These are phyloP conservation scores for Saccharomyces jurei DNA, from an alignment of 805 yeast species.

Conservation along the genomic window DNA sequence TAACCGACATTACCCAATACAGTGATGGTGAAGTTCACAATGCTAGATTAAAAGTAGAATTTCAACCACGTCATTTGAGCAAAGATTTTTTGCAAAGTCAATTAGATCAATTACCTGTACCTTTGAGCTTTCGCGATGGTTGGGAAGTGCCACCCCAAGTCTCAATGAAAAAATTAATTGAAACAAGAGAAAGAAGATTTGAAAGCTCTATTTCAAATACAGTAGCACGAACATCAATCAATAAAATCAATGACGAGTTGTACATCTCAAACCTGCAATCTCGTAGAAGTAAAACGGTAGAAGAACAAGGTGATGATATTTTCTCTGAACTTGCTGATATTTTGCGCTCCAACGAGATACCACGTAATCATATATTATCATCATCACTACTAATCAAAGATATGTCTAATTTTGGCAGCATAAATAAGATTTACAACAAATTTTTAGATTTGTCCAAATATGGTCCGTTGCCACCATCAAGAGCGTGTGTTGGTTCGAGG, in stretches of 20 bases:
- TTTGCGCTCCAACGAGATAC: slow-evolving; percentile 27
- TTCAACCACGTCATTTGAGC: slow-evolving; percentile 33
- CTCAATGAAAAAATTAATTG: neutral
- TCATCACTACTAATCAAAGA: slow-evolving; percentile 52
- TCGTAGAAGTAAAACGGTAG: slow-evolving; percentile 19
- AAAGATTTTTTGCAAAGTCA: slow-evolving; percentile 13
- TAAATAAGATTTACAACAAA: slow-evolving; percentile 53
- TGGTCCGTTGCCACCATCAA: slow-evolving; percentile 72
- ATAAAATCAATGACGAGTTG: slow-evolving; percentile 25
- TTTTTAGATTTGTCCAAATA: slow-evolving; percentile 36
- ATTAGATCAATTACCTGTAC: slow-evolving; percentile 34
- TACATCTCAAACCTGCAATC: slow-evolving; percentile 41
- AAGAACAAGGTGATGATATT: slow-evolving; percentile 42
- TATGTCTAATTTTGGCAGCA: slow-evolving; percentile 54
- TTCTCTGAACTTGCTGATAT: slow-evolving; percentile 37
- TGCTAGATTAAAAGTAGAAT: slow-evolving; percentile 46
- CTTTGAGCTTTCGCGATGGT: slow-evolving; percentile 13
- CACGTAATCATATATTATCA: slow-evolving; percentile 45
- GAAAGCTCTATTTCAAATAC: neutral
- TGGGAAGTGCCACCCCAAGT: slow-evolving; percentile 17
- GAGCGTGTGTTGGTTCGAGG: slow-evolving; percentile 70
- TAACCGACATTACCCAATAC: slow-evolving; percentile 31
- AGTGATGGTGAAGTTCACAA: slow-evolving; percentile 62
- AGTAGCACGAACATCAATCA: slow-evolving; percentile 5
- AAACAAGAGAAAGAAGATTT: neutral